Evolutionary conservation across 495 filamentous ascomycete genomes (phyloP), one percentile per base, ranked within the genome.

Genomic region (Hypoxylon cercidicola): DNA sequence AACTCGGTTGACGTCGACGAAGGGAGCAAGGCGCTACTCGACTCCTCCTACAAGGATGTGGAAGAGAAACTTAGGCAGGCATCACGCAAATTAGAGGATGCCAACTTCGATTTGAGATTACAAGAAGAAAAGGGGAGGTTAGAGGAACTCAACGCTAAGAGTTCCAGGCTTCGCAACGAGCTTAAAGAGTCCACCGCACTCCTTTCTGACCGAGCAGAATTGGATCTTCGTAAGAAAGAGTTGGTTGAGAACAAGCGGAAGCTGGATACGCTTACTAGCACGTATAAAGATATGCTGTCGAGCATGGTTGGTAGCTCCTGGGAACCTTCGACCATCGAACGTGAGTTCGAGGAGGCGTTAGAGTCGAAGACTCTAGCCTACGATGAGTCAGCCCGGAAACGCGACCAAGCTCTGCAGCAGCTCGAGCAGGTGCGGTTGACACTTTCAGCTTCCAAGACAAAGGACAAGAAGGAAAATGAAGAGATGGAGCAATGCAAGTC

Each of bases 221-320:
- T 98, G 6, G 90, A 93, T 46, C 84, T 91, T 64, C 79, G 91
- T 12, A 90, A 89, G 65, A 91, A 92, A 56, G 88, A 96, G 62
- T 71, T 90, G 16, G 88, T 87, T 52, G 89, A 91, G 41, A 82
- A 87, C 19, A 82, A 88, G 71, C 84, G 84, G 18, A 88, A 89
- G 37, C 76, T 97, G 2, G 82, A 90, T 13, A 94, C 91, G 1
- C 86, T 97, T 82, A 87, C 79, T 53, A 85, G 80, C 18, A 90
- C 91, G 0, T 90, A 96, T 77, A 84, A 83, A 21, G 83, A 88
- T 39, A 87, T 88, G 51, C 78, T 99, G 20, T 77, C 83, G 3
- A 77, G 77, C 11, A 72, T 91, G 20, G 64, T 97, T 50, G 85
- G 86, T 10, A 37, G 75, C 1, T 74, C 79, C 4, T 97, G 93